Base-by-base conservation (phyloP, 345 rosid genomes). In the Eucalyptus paniculata region DNA sequence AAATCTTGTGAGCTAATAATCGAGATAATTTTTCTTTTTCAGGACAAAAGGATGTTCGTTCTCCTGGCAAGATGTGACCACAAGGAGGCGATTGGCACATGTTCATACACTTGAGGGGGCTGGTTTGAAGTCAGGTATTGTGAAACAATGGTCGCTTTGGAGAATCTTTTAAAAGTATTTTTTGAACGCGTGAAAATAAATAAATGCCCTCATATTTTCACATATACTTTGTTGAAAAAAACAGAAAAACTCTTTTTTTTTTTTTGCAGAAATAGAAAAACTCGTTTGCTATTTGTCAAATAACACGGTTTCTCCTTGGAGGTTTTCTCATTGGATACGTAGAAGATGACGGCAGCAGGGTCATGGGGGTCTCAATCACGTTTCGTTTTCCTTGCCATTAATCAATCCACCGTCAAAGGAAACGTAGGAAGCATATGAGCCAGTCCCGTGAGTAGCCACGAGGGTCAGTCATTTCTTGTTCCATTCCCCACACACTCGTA, bases 191-290 rank as follows among this genome's bases (percentile, higher is more conserved):
- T 77, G 83, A 77, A 37, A 37, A 37, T 10, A 37, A 37, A 37
- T 10, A 7, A 37, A 13, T 6, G 8, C 44, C 2, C 4, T 18
- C 13, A 0, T 69, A 9, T 9, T 69, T 69, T 34, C 81, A 69
- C 44, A 69, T 40, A 18, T 5, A 3, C 10, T 17, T 3, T 15
- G 40, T n/a, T 65, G 77, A 28, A 65, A 15, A n/a, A 60, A 12
- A 28, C 0, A 28, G 16, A 12, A 56, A 40, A 40, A 40, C 45
- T 37, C 4, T 7, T 4, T 21, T 37, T 77, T 50, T 12, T 47
- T 50, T 14, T 5, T 14, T 0, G 51, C 51, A 50, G 1, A 5
- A 10, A 24, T 12, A 24, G 30, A 10, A 54, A 72, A 37, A 40
- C 44, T 72, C 7, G 26, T 37, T 50, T 72, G 82, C 44, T 10